Percentiles rank a stretch among this genome's conserved stretches.
These are phyloP conservation scores for Cyclanthera cordifolia DNA, from an alignment of 306 rosid species.

Conservation along the genomic window DNA sequence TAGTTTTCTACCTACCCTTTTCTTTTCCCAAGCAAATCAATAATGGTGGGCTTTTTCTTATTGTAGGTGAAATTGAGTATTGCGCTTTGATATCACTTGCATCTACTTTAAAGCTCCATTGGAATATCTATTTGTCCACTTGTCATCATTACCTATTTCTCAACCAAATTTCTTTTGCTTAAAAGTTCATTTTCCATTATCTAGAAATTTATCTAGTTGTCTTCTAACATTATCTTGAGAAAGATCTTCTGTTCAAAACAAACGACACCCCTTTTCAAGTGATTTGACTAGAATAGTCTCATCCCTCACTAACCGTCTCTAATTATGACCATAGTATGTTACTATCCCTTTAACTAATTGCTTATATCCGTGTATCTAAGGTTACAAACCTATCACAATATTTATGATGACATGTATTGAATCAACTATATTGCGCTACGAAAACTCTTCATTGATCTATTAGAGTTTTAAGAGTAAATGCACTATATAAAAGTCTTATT, in stretches of 20 bases:
- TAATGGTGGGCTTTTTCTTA: slow-evolving; percentile 3
- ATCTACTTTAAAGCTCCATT: neutral
- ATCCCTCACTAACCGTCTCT: too few relatives aligned
- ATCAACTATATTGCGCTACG: too few relatives aligned
- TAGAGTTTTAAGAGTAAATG: too few relatives aligned
- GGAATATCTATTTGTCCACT: neutral
- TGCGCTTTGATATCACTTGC: slow-evolving; percentile 1
- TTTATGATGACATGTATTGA: too few relatives aligned
- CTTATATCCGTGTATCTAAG: too few relatives aligned
- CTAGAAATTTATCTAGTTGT: neutral
- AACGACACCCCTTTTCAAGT: neutral
- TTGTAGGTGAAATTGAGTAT: slow-evolving; percentile 10
- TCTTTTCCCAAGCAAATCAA: neutral
- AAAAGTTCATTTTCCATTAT: neutral
- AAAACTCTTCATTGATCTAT: too few relatives aligned
- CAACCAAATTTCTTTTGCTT: neutral
- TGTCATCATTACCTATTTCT: neutral
- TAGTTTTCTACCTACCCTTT: slow-evolving; percentile 1
- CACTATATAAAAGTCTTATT: too few relatives aligned
- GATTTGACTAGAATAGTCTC: neutral
- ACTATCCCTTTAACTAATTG: too few relatives aligned
- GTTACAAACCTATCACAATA: too few relatives aligned
- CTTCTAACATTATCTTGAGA: neutral
- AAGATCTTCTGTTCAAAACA: neutral
- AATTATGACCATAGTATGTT: too few relatives aligned